Percentiles rank a stretch among this genome's conserved stretches.
phyloP scores from a whole-genome alignment of 345 rosid species.

The Clarkia xantiana region DNA sequence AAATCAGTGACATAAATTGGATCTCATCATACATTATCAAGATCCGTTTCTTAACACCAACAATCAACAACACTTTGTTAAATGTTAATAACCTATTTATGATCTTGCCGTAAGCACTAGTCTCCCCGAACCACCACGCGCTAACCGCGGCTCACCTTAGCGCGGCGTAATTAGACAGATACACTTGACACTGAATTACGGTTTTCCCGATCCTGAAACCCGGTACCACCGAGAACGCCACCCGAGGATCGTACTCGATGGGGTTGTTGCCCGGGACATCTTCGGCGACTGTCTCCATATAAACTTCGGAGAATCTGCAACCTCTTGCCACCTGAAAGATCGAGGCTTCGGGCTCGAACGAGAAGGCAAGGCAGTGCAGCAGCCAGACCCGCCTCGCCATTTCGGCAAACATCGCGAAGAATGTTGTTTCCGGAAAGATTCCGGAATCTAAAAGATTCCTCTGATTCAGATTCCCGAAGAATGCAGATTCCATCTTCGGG shows the following conservation, averaged over 20 bases:
- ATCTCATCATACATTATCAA: no score
- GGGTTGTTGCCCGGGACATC: conserved; percentile 19
- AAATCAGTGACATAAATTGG: no score
- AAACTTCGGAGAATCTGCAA: conserved; percentile 60
- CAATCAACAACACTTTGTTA: no score
- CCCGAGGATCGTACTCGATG: conserved; percentile 38
- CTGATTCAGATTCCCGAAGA: conserved; percentile 37
- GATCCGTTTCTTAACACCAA: no score
- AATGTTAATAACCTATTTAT: no score
- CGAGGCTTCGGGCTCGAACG: conserved; percentile 46
- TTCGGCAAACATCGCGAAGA: conserved; percentile 40
- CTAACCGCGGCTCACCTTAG: no score
- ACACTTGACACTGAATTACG: no score
- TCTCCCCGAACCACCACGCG: no score
- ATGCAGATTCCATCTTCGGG: conserved; percentile 62
- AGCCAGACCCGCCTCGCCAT: conserved; percentile 85
- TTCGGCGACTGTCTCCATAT: conserved; percentile 65
- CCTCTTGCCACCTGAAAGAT: conserved; percentile 51
- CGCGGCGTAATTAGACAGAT: neutral
- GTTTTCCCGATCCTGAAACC: neutral
- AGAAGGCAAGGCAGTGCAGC: conserved; percentile 73
- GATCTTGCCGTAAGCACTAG: no score
- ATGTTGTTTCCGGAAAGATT: conserved; percentile 40
- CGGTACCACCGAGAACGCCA: conserved; percentile 45
- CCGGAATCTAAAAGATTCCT: conserved; percentile 32